Evolutionary conservation across 1,284 basidiomycete genomes (phyloP).

Genomic region (Rhizoctonia solani): DNA sequence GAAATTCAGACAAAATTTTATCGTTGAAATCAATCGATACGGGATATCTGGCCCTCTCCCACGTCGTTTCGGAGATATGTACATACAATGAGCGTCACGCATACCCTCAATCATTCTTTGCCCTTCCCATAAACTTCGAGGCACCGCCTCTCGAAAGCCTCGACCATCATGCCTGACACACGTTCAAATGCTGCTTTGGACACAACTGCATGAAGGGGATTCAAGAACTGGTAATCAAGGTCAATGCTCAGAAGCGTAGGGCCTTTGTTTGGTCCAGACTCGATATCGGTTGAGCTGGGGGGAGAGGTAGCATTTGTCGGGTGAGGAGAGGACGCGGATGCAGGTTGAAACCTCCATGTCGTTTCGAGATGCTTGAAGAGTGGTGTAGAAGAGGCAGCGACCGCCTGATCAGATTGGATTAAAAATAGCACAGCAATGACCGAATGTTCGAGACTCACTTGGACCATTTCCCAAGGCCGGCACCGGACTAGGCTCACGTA

Average conservation of each 20-base stretch:
- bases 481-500: conserved; percentile 88
- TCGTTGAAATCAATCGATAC: too few relatives aligned
- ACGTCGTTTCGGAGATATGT: too few relatives aligned
- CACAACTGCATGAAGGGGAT: conserved; percentile 81
- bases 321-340: conserved; percentile 53
- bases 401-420: conserved; percentile 54
- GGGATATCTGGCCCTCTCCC: too few relatives aligned
- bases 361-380: conserved; percentile 87
- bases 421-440: background rate
- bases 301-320: conserved; percentile 39
- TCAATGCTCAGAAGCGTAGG: conserved; percentile 80
- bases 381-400: conserved; percentile 78
- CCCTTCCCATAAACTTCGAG: conserved; percentile 37
- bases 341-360: conserved; percentile 75
- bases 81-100: too few relatives aligned
- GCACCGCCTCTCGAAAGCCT: conserved; percentile 89
- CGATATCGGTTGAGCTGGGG: conserved; percentile 36
- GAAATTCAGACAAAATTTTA: too few relatives aligned
- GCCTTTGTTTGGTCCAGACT: conserved; percentile 38
- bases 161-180: conserved; percentile 86
- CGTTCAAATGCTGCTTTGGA: conserved; percentile 84
- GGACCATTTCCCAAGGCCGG: conserved; percentile 72
- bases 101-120: too few relatives aligned
- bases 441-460: conserved; percentile 56
- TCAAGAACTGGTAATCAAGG: conserved; percentile 84